A percentile compares a stretch with the other conserved stretches of the same genome.
Evolutionary conservation across 2,329 filamentous ascomycete genomes (phyloP).

Genomic region (Ophiostoma tasmaniense): DNA sequence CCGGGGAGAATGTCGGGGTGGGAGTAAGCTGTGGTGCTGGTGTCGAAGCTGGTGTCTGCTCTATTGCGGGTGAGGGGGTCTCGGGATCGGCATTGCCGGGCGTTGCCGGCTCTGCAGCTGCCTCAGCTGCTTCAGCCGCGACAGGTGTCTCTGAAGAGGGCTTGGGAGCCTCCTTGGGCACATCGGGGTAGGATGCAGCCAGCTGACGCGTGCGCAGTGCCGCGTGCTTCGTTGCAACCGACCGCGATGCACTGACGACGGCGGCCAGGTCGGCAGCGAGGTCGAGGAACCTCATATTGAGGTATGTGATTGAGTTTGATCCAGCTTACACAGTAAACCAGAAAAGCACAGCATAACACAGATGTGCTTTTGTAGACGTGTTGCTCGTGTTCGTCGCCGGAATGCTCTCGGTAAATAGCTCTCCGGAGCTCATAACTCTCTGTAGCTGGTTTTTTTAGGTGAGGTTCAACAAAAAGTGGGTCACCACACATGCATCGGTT

Average conservation of each 20-base stretch:
- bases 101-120: neutral
- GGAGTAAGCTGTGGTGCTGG: neutral
- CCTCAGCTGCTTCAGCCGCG: neutral
- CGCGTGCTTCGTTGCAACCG: constrained; percentile 55
- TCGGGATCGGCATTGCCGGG: neutral
- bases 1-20: neutral
- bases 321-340: neutral
- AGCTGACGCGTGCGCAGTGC: constrained; percentile 49
- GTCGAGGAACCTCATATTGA: constrained; percentile 54
- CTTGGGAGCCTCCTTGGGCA: neutral
- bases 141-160: neutral
- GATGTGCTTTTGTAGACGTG: neutral
- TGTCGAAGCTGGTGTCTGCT: neutral
- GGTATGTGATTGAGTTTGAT: neutral
- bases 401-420: neutral
- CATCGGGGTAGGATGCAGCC: constrained; percentile 19
- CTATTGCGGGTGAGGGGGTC: neutral
- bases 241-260: constrained; percentile 60
- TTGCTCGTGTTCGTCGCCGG: neutral
- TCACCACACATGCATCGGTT: neutral
- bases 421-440: neutral
- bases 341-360: neutral
- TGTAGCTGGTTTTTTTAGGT: constrained; percentile 5
- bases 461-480: constrained; percentile 12
- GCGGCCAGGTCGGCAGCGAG: constrained; percentile 60